phyloP scores from a whole-genome alignment of 257 asterid species.

The Solanum chmielewskii region DNA sequence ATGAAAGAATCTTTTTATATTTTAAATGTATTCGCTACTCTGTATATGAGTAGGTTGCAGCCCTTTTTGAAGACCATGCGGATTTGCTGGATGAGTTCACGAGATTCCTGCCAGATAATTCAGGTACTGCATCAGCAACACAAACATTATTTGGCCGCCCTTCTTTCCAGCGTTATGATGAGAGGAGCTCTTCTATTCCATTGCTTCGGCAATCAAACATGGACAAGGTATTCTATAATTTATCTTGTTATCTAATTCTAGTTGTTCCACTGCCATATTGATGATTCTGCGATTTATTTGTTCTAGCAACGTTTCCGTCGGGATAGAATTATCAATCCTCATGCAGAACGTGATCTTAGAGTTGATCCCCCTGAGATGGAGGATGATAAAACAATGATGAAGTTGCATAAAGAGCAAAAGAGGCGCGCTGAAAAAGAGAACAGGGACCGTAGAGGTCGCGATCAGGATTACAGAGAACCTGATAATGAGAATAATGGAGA shows the following conservation, averaged over 20 bases:
- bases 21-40: neutral
- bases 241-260: neutral
- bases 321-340: slow-evolving; percentile 41
- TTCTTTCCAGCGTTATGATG: slow-evolving; percentile 36
- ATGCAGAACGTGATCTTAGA: slow-evolving; percentile 47
- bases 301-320: slow-evolving; percentile 41
- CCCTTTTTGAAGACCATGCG: slow-evolving; percentile 52
- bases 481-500: slow-evolving; percentile 47
- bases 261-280: neutral
- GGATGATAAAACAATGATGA: slow-evolving; percentile 45
- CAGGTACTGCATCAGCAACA: slow-evolving; percentile 41
- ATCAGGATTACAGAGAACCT: slow-evolving; percentile 44
- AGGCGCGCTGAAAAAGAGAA: slow-evolving; percentile 52
- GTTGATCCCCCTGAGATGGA: slow-evolving; percentile 52
- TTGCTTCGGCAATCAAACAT: slow-evolving; percentile 33
- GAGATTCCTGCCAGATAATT: slow-evolving; percentile 61
- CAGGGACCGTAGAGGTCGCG: slow-evolving; percentile 46
- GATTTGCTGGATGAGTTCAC: slow-evolving; percentile 70
- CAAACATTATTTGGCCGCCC: slow-evolving; percentile 39
- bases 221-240: slow-evolving; percentile 36
- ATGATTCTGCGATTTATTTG: neutral
- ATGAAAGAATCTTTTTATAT: neutral
- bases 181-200: slow-evolving; percentile 50
- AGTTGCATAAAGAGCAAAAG: slow-evolving; percentile 57
- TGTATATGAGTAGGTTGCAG: slow-evolving; percentile 31